Evolutionary conservation across 768 basidiomycete genomes (phyloP).

Genomic region (Cubamyces lactineus): DNA sequence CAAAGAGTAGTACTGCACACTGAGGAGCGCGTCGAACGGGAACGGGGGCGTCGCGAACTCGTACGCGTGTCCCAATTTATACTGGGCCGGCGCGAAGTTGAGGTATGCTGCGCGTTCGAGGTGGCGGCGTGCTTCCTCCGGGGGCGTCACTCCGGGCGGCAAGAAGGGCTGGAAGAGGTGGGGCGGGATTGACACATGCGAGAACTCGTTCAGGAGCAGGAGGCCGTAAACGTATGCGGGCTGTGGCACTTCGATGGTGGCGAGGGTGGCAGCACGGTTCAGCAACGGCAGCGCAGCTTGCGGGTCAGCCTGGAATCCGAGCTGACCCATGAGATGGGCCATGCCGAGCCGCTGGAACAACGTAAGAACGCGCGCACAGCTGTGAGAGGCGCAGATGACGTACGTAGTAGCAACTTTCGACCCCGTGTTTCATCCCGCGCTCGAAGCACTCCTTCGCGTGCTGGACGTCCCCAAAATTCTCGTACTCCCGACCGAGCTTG

Average conservation of each 20-base stretch:
- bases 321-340: conserved; percentile 89
- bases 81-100: conserved; percentile 83
- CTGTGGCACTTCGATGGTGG: conserved; percentile 78
- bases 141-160: conserved; percentile 49
- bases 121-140: conserved; percentile 70
- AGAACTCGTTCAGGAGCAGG: conserved; percentile 82
- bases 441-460: conserved; percentile 88
- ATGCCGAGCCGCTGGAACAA: conserved; percentile 82
- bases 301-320: conserved; percentile 59
- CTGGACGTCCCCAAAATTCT: conserved; percentile 74
- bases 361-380: conserved; percentile 16
- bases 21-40: conserved; percentile 85
- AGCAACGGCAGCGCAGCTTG: conserved; percentile 70
- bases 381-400: conserved; percentile 17
- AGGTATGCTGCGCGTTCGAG: conserved; percentile 87
- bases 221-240: conserved; percentile 91
- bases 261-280: conserved; percentile 73
- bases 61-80: conserved; percentile 90
- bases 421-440: conserved; percentile 71
- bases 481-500: conserved; percentile 88
- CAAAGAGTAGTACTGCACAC: conserved; percentile 87
- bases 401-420: conserved; percentile 81
- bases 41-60: conserved; percentile 89
- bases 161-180: conserved; percentile 58
- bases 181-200: conserved; percentile 57